A percentile compares a stretch with the other conserved stretches of the same genome.
These are phyloP conservation scores for Cladorrhinum samala DNA, from an alignment of 495 filamentous ascomycete genomes.

Conservation along the genomic window DNA sequence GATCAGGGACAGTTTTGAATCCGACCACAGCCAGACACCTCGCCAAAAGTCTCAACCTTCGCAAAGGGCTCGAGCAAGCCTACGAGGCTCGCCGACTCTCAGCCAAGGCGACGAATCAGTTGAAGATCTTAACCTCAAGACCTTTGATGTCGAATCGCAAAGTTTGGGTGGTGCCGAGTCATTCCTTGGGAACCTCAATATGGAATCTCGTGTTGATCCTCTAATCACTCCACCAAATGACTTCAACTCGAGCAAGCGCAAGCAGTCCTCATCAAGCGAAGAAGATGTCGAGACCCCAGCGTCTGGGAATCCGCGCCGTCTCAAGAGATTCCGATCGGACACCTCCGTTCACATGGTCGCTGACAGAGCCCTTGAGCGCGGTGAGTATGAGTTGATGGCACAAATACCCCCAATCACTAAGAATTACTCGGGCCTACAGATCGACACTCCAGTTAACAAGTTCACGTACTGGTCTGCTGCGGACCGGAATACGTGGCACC, in stretches of 20 bases:
- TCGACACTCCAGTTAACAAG: constrained; percentile 43
- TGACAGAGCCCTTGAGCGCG: constrained; percentile 11
- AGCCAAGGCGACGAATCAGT: constrained; percentile 21
- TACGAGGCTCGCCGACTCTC: constrained; percentile 14
- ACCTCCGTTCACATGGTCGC: constrained; percentile 11
- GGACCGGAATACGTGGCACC: constrained; percentile 45
- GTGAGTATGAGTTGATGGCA: constrained; percentile 33
- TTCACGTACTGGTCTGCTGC: constrained; percentile 44
- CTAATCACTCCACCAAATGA: constrained; percentile 18
- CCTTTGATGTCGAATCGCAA: constrained; percentile 33
- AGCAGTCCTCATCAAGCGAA: constrained; percentile 31
- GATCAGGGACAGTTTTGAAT: constrained; percentile 39
- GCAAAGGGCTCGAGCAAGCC: constrained; percentile 5
- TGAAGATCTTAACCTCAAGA: constrained; percentile 33
- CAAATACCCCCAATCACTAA: constrained; percentile 31
- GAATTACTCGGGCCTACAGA: constrained; percentile 36
- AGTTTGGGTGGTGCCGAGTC: constrained; percentile 41
- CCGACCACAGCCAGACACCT: constrained; percentile 32
- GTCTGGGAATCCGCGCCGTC: constrained; percentile 25
- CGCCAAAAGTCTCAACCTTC: constrained; percentile 22
- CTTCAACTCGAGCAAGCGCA: constrained; percentile 41
- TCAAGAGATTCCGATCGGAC: constrained; percentile 43
- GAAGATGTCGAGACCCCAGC: constrained; percentile 27
- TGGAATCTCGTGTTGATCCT: constrained; percentile 31
- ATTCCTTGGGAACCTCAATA: constrained; percentile 37